Base-by-base conservation (phyloP, 2,329 filamentous ascomycete species). In the Hymenoscyphus occultus region DNA sequence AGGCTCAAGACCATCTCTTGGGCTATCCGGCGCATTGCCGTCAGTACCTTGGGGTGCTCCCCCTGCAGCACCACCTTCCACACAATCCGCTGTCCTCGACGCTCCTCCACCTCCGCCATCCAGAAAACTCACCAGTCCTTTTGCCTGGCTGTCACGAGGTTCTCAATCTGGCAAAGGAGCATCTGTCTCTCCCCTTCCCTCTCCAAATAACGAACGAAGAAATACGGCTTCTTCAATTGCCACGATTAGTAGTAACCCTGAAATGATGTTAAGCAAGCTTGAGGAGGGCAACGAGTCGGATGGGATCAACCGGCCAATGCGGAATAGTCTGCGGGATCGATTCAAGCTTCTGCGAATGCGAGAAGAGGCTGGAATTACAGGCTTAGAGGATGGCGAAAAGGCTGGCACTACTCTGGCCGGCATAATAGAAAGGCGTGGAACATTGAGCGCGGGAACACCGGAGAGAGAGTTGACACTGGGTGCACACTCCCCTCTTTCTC, bases 121-220 rank as follows among this genome's bases (percentile, higher is more conserved):
- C 66, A 83, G 92, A 74, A 96, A 95, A 76, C 84, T 96, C 63
- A 93, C 91, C 9, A 92, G 91, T 71, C 92, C 90, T n/a, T 96
- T 96, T 72, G 86, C 91, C 48, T 94, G 91, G 88, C 83, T 96
- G 48, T 92, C 91, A 39, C 83, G 92, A 70, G 89, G 83, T 75
- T 85, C 86, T 12, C 82, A 83, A 42, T 84, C 83, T 74, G 80
- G 82, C 3, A 83, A 84, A 69, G 82, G 86, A 9, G 72, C 75
- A 22, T 76, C 80, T 54, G 83, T 85, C 61, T 83, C 87, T 13
- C 83, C 85, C 19, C 67, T 67, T 68, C 65, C 71, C 31, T 71
- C 74, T 1, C 64, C 72, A n/a, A 65, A 70, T n/a, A 73, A 70
- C 35, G 78, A 78, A 51, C 80, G 89, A 71, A 84, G 92, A 74